Base-by-base conservation (phyloP, 2,329 filamentous ascomycete species). In the Amylocarpus encephaloides region DNA sequence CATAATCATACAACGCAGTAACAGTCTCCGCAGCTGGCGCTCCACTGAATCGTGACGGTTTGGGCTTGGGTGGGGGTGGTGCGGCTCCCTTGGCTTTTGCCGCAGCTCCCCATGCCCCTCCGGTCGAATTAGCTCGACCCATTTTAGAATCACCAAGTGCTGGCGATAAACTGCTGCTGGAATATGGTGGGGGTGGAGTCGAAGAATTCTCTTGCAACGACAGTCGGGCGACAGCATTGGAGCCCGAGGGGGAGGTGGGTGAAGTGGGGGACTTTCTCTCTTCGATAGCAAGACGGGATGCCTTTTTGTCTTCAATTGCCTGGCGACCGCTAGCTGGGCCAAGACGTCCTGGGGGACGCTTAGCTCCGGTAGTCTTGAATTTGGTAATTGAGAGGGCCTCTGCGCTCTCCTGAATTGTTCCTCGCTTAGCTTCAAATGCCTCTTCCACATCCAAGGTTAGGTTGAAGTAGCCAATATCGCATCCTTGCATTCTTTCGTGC, bases 381-480 rank as follows among this genome's bases (percentile, higher is more conserved):
- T 91, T 88, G 56, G 88, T 83, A 57, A 98, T 96, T 11, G 80
- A 77, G 15, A 98, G 75, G 34, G 80, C 82, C 69, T 98, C 93
- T n/a, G 86, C 82, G 55, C 79, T 81, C 59, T 94, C 87, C 66
- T 93, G 85, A 53, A 93, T 84, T 61, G 94, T 86, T 22, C 90
- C 92, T 29, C 91, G 86, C 74, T 96, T 96, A 68, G 82, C 78
- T 63, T 87, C 76, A 67, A 95, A 98, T 11, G 89, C 91, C 57
- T 92, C 92, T 67, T 96, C 89, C 39, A 98, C 85, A 63, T 95
- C 91, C 30, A 88, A 77, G 1, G 86, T 88, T 46, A 98, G 78
- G 68, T 98, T 88, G 69, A 98, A 98, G 72, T 98, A 98, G 54
- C 90, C 90, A 66, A 98, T 98, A 65, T 97, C 91, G 68, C 94